Conservation (phyloP, 2,329 filamentous ascomycete species). For the Fusarium secorum region DNA sequence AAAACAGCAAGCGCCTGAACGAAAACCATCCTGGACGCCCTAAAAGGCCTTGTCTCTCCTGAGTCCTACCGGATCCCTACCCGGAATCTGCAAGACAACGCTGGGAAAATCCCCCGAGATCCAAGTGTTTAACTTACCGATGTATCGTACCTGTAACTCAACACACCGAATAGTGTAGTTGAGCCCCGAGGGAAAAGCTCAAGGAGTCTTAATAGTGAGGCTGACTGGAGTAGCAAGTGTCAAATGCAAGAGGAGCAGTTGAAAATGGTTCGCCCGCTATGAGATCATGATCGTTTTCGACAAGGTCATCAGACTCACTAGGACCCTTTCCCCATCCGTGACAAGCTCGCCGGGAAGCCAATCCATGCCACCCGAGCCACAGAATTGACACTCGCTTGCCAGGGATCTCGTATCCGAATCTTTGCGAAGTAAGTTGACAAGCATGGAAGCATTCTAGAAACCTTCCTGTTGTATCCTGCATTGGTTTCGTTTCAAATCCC, state of each 20-base stretch:
- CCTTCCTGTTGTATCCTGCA: slow-evolving; percentile 35
- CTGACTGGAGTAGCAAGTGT: slow-evolving; percentile 16
- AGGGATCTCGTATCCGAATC: slow-evolving; percentile 16
- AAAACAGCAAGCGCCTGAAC: not conserved
- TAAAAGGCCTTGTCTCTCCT: slow-evolving; percentile 17
- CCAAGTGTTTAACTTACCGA: not conserved
- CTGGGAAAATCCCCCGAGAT: slow-evolving; percentile 13
- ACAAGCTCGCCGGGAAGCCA: slow-evolving; percentile 7
- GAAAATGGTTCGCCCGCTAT: slow-evolving; percentile 18
- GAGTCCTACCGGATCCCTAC: slow-evolving; percentile 17
- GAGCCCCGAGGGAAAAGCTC: not conserved
- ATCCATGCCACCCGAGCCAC: slow-evolving; percentile 14
- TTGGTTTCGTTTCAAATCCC: slow-evolving; percentile 18
- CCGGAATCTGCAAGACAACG: slow-evolving; percentile 19
- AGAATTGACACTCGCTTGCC: slow-evolving; percentile 6
- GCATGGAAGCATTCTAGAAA: slow-evolving; percentile 38
- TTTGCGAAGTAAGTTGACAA: not conserved
- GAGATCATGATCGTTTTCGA: slow-evolving; percentile 1
- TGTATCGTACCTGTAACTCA: not conserved
- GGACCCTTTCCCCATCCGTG: not conserved
- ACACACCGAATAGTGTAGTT: slow-evolving; percentile 2
- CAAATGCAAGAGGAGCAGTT: not conserved
- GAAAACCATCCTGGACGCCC: slow-evolving; percentile 16
- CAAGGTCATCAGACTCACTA: slow-evolving; percentile 6
- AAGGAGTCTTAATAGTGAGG: slow-evolving; percentile 18